Evolutionary conservation across 208 protist genomes (phyloP), one percentile per base, ranked within the genome.

Genomic region (Trypanosoma conorhini): DNA sequence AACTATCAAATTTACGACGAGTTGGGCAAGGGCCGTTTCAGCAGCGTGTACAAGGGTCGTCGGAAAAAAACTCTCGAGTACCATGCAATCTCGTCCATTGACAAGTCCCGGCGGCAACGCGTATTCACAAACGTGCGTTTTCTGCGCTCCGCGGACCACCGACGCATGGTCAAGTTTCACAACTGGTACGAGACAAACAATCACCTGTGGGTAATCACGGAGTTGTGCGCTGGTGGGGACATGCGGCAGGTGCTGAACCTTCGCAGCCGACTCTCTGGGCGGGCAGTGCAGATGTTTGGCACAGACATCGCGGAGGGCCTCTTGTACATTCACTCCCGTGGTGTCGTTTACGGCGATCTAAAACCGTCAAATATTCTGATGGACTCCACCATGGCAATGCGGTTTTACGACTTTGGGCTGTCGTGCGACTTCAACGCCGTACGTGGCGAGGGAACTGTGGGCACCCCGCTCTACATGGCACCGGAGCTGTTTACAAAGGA

Each of bases 161-260:
- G 80, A 28, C 96, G 94, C 67, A 75, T 98, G 13, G 85, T 99
- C 19, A 74, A 92, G 48, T 98, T 99, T 58, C 77, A 92, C 77
- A 92, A 97, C 68, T 99, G 97, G 96, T 98, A 98, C 74, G 97
- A 99, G 71, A 98, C 97, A 48, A 91, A 83, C 56, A 98, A 99
- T 78, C 97, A 99, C 69, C 69, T 98, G 44, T 99, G 97, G 97
- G 77, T 98, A n/a, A 98, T 99, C 67, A 86, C 96, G 1, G 96
- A 99, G 74, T 92, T 92, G 55, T 99, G 96, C 84, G 85, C 88
- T 5, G 95, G 95, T 31, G 91, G 93, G n/a, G 86, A 98, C 72
- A 77, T 98, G 60, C 69, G 85, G 51, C 86, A 84, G 40, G 80
- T 98, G 9, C 71, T 98, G 12, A 48, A 69, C 35, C 74, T 81